Evolutionary conservation across 202 grass and related monocot species (phyloP), one percentile per base, ranked within the genome.

Genomic region (Thinopyrum obtusiflorum): DNA sequence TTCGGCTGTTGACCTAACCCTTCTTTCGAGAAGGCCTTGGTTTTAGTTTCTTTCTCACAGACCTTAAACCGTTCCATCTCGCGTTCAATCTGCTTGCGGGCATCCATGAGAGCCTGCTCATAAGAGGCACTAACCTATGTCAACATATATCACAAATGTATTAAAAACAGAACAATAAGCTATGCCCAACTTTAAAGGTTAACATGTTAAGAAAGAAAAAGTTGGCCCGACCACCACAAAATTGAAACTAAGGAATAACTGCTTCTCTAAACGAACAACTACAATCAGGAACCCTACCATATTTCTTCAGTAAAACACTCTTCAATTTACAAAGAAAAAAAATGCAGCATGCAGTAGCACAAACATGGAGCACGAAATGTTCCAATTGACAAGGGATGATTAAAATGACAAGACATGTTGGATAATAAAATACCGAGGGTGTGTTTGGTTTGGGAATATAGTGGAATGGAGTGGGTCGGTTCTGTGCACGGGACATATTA

Each of bases 41-140:
- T 99, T 94, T 99, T 99, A 46, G 97, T 99, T 82, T 99, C 97
- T 78, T 99, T 97, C 83, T 99, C 97, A 82, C 97, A 99, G 33
- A 99, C 97, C 83, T 99, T 99, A 93, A 99, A 99, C 76, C 97
- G 93, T 89, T 99, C 97, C 97, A 99, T 99, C 90, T 99, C 97
- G 10, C 97, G 91, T 63, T 99, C 97, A 90, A 99, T 99, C 76
- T 88, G 90, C 89, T 99, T 99, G 23, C 97, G 90, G 81, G 97
- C 87, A 97, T 97, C 97, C 92, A 94, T 97, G 63, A 99, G 92
- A 93, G 93, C 97, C 97, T 99, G 94, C 89, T 93, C 93, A 94
- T 89, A 93, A 91, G 88, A 97, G 87, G 85, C 85, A 94, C 90
- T 92, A 91, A 94, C 80, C 85, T 88, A 97, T 87, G 88, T 99